phyloP scores from a whole-genome alignment of 1,139 yeast genomes.

The Entelexis paramagnoliae region DNA sequence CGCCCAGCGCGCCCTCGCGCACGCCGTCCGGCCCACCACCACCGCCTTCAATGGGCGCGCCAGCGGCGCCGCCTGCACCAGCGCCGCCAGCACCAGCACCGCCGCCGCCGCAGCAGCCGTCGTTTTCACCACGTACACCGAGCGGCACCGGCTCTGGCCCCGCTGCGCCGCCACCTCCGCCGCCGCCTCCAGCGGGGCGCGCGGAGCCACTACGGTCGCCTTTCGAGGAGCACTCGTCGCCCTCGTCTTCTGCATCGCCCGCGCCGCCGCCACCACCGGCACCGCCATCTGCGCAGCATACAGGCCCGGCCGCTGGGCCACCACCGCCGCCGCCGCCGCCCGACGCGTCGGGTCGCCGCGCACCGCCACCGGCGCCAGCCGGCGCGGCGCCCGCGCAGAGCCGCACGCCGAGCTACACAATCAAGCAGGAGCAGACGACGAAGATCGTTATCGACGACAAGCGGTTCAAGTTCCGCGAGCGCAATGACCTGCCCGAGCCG shows the following conservation, averaged over 20 bases:
- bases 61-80: conserved; percentile 21
- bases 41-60: conserved; percentile 4
- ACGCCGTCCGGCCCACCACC: conserved; percentile 27
- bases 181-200: conserved; percentile 14
- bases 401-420: conserved; percentile 7
- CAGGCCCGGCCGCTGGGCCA: neutral
- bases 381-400: conserved; percentile 23
- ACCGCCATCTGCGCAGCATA: neutral
- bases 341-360: conserved; percentile 8
- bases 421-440: conserved; percentile 21
- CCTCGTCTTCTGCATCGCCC: too few species aligned
- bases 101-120: conserved; percentile 9
- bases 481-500: conserved; percentile 69
- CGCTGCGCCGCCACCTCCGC: conserved; percentile 8
- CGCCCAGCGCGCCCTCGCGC: conserved; percentile 29
- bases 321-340: conserved; percentile 10
- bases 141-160: conserved; percentile 14
- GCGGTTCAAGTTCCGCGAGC: conserved; percentile 61
- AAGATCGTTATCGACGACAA: conserved; percentile 52
- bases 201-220: neutral
- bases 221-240: neutral
- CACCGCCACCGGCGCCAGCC: conserved; percentile 24
- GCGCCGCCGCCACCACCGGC: conserved; percentile 15
- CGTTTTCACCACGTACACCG: too few species aligned
- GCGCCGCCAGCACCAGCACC: conserved; percentile 11